A percentile compares a stretch with the other conserved stretches of the same genome.
These are phyloP conservation scores for Irpex lacteus DNA, from an alignment of 1,284 basidiomycete genomes.

Conservation along the genomic window DNA sequence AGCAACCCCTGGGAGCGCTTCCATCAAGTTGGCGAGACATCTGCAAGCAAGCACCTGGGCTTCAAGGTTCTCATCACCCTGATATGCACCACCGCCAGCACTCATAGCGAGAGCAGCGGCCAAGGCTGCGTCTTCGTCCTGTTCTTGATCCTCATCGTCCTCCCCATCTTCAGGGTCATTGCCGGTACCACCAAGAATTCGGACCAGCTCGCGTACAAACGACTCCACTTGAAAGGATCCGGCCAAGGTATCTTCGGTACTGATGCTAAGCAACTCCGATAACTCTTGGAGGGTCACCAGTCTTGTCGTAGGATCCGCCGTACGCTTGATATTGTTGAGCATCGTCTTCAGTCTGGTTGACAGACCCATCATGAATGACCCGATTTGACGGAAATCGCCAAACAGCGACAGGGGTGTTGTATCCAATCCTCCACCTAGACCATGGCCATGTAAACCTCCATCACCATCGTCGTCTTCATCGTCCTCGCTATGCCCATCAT, in stretches of 20 bases:
- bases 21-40: constrained; percentile 95
- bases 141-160: constrained; percentile 55
- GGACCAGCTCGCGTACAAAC: constrained; percentile 91
- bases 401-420: constrained; percentile 80
- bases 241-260: constrained; percentile 95
- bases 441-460: constrained; percentile 31
- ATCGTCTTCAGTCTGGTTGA: constrained; percentile 87
- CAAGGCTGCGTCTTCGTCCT: constrained; percentile 81
- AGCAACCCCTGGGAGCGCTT: constrained; percentile 90
- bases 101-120: constrained; percentile 82
- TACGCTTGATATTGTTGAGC: constrained; percentile 84
- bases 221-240: constrained; percentile 93
- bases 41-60: constrained; percentile 91
- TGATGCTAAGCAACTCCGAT: constrained; percentile 92
- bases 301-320: constrained; percentile 77
- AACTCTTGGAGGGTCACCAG: constrained; percentile 92
- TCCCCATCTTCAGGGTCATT: constrained; percentile 69
- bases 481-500: constrained; percentile 41
- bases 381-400: constrained; percentile 81
- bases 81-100: constrained; percentile 48
- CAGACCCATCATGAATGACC: constrained; percentile 87
- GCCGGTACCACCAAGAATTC: constrained; percentile 85
- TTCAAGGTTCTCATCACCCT: constrained; percentile 85
- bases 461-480: constrained; percentile 42
- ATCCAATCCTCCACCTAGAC: constrained; percentile 52